Conservation (phyloP, 1,284 basidiomycete genomes). For the Stereum hirsutum region DNA sequence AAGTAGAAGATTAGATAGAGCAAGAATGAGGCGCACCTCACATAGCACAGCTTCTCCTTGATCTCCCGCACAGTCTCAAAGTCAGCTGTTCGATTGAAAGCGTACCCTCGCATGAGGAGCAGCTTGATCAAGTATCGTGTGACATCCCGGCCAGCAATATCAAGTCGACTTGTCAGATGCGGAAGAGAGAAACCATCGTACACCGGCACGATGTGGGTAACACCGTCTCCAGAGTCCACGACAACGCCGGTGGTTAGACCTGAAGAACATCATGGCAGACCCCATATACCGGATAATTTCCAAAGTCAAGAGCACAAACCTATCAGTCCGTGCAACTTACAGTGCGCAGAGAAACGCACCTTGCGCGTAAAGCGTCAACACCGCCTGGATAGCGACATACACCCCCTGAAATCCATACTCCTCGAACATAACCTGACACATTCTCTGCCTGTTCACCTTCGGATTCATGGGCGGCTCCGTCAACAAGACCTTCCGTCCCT, state of each 20-base stretch:
- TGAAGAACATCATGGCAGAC: too few relatives aligned
- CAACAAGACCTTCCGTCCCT: conserved; percentile 85
- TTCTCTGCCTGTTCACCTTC: conserved; percentile 83
- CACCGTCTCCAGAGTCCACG: conserved; percentile 98
- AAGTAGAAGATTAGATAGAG: neutral
- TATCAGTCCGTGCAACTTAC: neutral
- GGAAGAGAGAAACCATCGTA: conserved; percentile 96
- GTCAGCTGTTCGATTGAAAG: conserved; percentile 98
- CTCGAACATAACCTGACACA: conserved; percentile 99
- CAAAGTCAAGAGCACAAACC: too few relatives aligned
- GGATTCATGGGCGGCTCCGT: conserved; percentile 99
- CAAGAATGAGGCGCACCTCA: conserved; percentile 49
- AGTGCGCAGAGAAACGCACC: conserved; percentile 37
- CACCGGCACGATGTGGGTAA: conserved; percentile 98
- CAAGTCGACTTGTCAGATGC: conserved; percentile 88
- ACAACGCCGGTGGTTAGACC: conserved; percentile 98
- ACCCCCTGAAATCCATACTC: conserved; percentile 95
- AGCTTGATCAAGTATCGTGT: conserved; percentile 99
- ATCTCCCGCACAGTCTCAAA: conserved; percentile 98
- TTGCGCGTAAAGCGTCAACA: conserved; percentile 96
- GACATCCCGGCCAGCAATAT: conserved; percentile 97
- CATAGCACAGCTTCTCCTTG: conserved; percentile 98
- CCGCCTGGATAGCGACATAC: conserved; percentile 98
- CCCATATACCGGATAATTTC: too few relatives aligned
- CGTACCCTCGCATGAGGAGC: conserved; percentile 96